A percentile compares a stretch with the other conserved stretches of the same genome.
Conservation (phyloP, 257 asterid genomes). For the Capsicum pubescens region DNA sequence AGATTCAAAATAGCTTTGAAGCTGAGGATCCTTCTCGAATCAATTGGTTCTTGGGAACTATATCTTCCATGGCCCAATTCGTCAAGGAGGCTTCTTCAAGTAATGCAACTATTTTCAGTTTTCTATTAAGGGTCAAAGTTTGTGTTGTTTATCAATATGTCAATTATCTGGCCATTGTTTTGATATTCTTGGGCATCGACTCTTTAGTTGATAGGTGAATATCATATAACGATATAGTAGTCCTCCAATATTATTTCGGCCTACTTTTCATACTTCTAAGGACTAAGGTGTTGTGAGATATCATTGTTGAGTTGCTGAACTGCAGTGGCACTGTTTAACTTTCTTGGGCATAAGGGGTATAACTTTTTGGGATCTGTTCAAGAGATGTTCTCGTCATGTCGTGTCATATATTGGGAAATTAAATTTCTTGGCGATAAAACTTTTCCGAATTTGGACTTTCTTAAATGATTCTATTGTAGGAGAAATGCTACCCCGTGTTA, state of each 20-base stretch:
- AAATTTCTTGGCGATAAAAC: too few relatives aligned
- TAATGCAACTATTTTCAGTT: slow-evolving; percentile 36
- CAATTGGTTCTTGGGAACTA: slow-evolving; percentile 76
- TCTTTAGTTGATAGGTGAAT: slow-evolving; percentile 17
- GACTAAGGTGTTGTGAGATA: slow-evolving; percentile 1
- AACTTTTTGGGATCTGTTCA: neutral
- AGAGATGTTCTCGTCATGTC: neutral
- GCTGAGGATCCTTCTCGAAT: slow-evolving; percentile 70
- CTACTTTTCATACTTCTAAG: neutral
- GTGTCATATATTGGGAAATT: neutral
- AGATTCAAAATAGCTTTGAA: slow-evolving; percentile 82
- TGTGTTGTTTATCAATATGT: neutral
- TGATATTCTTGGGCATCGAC: neutral
- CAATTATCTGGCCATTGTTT: neutral
- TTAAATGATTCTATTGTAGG: too few relatives aligned
- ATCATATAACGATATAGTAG: neutral
- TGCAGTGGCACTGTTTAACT: neutral
- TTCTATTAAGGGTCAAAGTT: neutral
- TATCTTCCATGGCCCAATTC: slow-evolving; percentile 72
- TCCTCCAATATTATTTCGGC: neutral
- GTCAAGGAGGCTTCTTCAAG: slow-evolving; percentile 71
- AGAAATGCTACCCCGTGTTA: too few relatives aligned
- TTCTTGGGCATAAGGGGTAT: neutral
- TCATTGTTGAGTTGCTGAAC: slow-evolving; percentile 9
- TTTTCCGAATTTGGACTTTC: too few relatives aligned